Conservation (phyloP, 805 yeast species). For the Lipomyces sp. region DNA sequence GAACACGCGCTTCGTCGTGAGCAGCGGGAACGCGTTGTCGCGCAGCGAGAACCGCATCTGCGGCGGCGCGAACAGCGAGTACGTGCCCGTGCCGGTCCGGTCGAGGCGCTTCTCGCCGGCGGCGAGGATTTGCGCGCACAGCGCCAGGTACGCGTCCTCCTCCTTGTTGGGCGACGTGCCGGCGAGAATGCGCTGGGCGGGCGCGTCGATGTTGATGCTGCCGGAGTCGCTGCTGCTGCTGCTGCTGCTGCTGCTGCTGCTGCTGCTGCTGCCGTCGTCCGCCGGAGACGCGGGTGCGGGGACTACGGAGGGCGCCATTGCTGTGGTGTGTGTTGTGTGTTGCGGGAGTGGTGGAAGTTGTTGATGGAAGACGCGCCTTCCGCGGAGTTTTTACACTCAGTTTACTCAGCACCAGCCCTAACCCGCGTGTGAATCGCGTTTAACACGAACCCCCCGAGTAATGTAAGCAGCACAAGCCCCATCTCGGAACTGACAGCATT, state of each 20-base stretch:
- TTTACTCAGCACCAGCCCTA: too few species aligned
- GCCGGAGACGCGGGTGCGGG: too few species aligned
- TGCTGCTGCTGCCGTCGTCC: too few species aligned
- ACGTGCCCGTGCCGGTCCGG: conserved; percentile 96
- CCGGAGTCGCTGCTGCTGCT: neutral
- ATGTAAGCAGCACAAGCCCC: too few species aligned
- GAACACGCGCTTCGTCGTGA: conserved; percentile 91
- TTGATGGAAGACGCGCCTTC: too few species aligned
- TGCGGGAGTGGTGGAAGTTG: too few species aligned
- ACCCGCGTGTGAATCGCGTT: too few species aligned
- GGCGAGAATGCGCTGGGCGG: neutral
- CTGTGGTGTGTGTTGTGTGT: neutral
- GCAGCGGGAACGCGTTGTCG: conserved; percentile 73
- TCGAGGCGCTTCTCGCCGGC: conserved; percentile 92
- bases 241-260: too few species aligned
- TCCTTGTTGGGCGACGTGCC: conserved; percentile 39
- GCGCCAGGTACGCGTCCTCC: conserved; percentile 83
- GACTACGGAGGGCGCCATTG: neutral
- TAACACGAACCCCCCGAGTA: too few species aligned
- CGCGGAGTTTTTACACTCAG: too few species aligned
- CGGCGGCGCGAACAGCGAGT: conserved; percentile 90
- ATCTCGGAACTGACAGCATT: too few species aligned
- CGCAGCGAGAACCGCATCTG: conserved; percentile 78
- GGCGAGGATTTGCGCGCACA: conserved; percentile 69
- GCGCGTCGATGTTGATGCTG: neutral